Conservation (phyloP, 2,329 filamentous ascomycete species). For the Penicillium sp. region DNA sequence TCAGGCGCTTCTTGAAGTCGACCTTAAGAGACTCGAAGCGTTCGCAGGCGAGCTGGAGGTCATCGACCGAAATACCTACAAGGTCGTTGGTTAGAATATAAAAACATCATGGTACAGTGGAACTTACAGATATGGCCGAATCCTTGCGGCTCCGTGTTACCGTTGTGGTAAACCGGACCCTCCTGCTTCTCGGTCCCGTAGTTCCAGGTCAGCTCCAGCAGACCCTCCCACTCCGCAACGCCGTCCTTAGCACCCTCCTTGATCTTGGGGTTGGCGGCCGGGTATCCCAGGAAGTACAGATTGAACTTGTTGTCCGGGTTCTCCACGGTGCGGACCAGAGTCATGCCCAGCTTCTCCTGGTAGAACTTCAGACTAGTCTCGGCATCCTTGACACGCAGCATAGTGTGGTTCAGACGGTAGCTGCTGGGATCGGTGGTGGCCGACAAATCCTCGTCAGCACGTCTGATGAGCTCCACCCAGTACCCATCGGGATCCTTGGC, state of each 20-base stretch:
- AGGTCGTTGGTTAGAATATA: conserved; percentile 5
- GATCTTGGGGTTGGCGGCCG: conserved; percentile 51
- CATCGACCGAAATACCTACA: conserved; percentile 71
- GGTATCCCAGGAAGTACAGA: conserved; percentile 87
- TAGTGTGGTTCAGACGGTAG: conserved; percentile 65
- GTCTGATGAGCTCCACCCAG: conserved; percentile 58
- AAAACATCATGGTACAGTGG: background rate
- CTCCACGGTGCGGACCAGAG: conserved; percentile 67
- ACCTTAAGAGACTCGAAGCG: conserved; percentile 77
- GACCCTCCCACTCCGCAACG: conserved; percentile 66
- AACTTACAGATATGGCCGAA: conserved; percentile 85
- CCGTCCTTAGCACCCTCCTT: conserved; percentile 50
- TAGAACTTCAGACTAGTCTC: conserved; percentile 73
- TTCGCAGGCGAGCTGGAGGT: conserved; percentile 79
- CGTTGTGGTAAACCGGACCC: conserved; percentile 81
- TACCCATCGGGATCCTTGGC: conserved; percentile 82
- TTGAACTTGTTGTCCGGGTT: conserved; percentile 70
- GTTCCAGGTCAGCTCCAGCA: conserved; percentile 87
- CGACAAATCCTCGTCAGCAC: conserved; percentile 67
- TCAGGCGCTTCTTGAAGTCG: conserved; percentile 92
- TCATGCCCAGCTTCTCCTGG: conserved; percentile 85
- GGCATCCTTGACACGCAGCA: conserved; percentile 86
- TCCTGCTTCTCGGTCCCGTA: conserved; percentile 71
- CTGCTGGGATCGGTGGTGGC: conserved; percentile 66
- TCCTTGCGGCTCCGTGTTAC: conserved; percentile 84